A percentile compares a stretch with the other conserved stretches of the same genome.
phyloP scores from a whole-genome alignment of 2,329 filamentous ascomycete genomes.

The Penicillium sp. region DNA sequence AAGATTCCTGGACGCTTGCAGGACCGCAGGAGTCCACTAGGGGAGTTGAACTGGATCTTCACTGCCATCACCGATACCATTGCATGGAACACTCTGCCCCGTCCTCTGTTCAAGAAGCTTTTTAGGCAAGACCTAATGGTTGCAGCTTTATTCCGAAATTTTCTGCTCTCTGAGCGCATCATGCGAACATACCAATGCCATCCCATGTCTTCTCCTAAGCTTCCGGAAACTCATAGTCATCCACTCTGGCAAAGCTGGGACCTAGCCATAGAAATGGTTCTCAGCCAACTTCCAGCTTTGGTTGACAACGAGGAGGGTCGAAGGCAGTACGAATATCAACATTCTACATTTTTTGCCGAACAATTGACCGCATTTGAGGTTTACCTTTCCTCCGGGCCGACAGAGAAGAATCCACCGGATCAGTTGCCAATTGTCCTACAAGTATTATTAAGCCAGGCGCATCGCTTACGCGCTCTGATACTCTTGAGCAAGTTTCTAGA shows the following conservation, averaged over 20 bases:
- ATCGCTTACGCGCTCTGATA: slow-evolving; percentile 84
- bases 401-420: slow-evolving; percentile 82
- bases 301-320: slow-evolving; percentile 71
- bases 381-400: slow-evolving; percentile 79
- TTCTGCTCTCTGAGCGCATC: slow-evolving; percentile 86
- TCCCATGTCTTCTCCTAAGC: slow-evolving; percentile 81
- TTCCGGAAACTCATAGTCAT: slow-evolving; percentile 94
- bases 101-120: slow-evolving; percentile 89
- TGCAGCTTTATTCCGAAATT: slow-evolving; percentile 94
- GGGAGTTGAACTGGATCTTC: slow-evolving; percentile 98
- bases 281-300: slow-evolving; percentile 81
- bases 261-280: slow-evolving; percentile 88
- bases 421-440: slow-evolving; percentile 95
- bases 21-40: slow-evolving; percentile 86
- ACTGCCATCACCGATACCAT: slow-evolving; percentile 98
- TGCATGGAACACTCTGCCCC: slow-evolving; percentile 91
- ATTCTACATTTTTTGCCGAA: slow-evolving; percentile 94
- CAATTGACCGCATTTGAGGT: slow-evolving; percentile 97
- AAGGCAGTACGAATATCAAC: slow-evolving; percentile 82
- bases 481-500: slow-evolving; percentile 90
- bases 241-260: slow-evolving; percentile 98
- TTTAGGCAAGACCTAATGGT: slow-evolving; percentile 98
- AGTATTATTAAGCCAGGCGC: slow-evolving; percentile 91
- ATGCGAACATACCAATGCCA: slow-evolving; percentile 97
- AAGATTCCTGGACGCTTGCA: slow-evolving; percentile 88